Base-by-base conservation (phyloP, 768 basidiomycete species). In the Amanita muscaria region DNA sequence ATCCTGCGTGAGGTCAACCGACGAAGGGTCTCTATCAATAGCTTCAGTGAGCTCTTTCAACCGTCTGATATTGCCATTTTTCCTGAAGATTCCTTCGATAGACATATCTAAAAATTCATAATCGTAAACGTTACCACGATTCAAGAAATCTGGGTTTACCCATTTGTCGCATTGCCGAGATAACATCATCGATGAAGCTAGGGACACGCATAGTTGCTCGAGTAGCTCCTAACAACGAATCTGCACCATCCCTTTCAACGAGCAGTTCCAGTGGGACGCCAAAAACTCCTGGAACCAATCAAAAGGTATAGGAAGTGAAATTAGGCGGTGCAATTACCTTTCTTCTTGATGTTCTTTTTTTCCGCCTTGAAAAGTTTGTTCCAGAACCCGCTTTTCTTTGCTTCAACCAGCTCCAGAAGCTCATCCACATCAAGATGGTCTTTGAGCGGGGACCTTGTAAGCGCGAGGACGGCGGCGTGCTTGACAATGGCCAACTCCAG, bases 151-250 rank as follows among this genome's bases (percentile, higher is more conserved):
- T 36, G 51, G 60, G n/a, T n/a, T 50, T 31, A 96, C 94, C 94
- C 96, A 98, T 98, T 62, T 97, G 93, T 58, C 87, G 76, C 96
- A 99, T 98, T 9, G 96, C 92, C 40, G 91, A 94, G 36, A 99
- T 80, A 48, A 96, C 89, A 57, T 99, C 96, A 60, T 99, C 96
- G 46, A 99, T 88, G 60, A 99, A 97, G 62, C 90, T 97, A 11
- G 96, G 96, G 16, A 99, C 83, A 53, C 89, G 74, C 51, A 99
- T 57, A 5, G 89, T 78, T 27, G 77, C 80, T 27, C 87, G 77
- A 5, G 91, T 88, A 18, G 89, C 88, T 15, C 94, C 96, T 42
- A 88, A 79, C 51, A 91, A 65, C 15, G 94, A 96, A 65, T 99
- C 96, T n/a, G 88, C 82, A 5, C 96, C 94, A 60, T 94, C 91